Conservation (phyloP, 1,284 basidiomycete species). For the Dichomitus squalens region DNA sequence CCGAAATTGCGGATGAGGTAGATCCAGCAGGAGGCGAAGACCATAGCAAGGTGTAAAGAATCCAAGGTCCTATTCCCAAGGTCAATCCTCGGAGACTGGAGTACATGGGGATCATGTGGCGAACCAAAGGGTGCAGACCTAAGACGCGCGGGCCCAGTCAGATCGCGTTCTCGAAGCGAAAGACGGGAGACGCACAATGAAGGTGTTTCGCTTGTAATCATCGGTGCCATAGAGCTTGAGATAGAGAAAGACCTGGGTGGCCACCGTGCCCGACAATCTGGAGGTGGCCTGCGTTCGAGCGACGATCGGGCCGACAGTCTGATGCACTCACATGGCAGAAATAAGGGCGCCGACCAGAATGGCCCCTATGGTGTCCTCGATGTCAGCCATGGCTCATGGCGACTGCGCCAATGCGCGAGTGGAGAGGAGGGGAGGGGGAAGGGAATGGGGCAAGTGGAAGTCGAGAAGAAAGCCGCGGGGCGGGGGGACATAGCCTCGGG, state of each 20-base stretch:
- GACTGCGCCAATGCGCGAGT: constrained; percentile 15
- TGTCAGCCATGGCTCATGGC: constrained; percentile 23
- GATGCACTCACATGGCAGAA: constrained; percentile 17
- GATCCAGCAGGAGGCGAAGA: constrained; percentile 36
- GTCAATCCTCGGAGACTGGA: neutral
- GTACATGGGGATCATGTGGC: neutral
- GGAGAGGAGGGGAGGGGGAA: neutral
- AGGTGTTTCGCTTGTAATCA: constrained; percentile 18
- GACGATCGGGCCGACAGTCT: neutral
- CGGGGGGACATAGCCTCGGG: constrained; percentile 7
- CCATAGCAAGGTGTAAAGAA: constrained; percentile 33
- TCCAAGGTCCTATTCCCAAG: constrained; percentile 34
- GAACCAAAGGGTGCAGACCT: constrained; percentile 23
- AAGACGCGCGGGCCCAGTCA: neutral
- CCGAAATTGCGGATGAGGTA: constrained; percentile 37
- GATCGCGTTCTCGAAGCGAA: neutral
- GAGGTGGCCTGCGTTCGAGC: neutral
- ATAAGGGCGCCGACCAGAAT: constrained; percentile 23
- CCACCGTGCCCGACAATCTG: constrained; percentile 23
- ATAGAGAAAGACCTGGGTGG: constrained; percentile 22
- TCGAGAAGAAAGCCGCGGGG: constrained; percentile 1
- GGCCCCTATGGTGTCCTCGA: constrained; percentile 23
- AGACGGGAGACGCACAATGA: constrained; percentile 13
- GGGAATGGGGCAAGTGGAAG: constrained; percentile 10
- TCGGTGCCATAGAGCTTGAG: constrained; percentile 20